Base-by-base conservation (phyloP, 2,329 filamentous ascomycete genomes). In the Trichoderma hamatum region DNA sequence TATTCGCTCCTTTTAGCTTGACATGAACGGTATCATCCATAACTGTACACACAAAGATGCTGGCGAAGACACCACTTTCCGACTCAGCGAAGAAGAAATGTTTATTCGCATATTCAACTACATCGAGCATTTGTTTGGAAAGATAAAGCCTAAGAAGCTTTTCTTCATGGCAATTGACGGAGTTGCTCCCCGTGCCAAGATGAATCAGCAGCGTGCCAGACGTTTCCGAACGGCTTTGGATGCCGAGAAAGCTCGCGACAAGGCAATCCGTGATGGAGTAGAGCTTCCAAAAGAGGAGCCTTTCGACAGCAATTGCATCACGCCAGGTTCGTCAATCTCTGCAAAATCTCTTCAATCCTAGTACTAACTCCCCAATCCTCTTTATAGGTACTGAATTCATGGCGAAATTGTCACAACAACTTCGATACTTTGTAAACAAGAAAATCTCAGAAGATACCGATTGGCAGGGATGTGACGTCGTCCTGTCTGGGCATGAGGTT, bases 161-260 rank as follows among this genome's bases (percentile, higher is more conserved):
- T 99, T 99, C 83, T 99, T 97, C 85, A 99, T 99, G 96, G 96
- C 96, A 62, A 96, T 99, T 73, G 96, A 99, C 77, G 96, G 96
- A 76, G 96, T 99, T 71, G 96, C 96, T 26, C 96, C 96, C 21
- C 92, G 96, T 76, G 96, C 96, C 74, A 99, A 99, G 86, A 99
- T 99, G 96, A 99, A 99, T 80, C 96, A 99, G 81, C 96, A 99
- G 83, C 93, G 96, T 75, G 92, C 96, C 69, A 90, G 96, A 76
- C 91, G 96, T 78, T 99, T 99, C 81, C 89, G 96, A 76, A 98
- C 96, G 28, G 96, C 96, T 51, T 84, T 97, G 62, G 96, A 99
- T 77, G 92, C 88, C 68, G 96, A 99, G 80, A 87, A 88, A 74
- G 94, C 94, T 70, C 91, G 93, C 79, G 93, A 98, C 70, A 97